phyloP scores from a whole-genome alignment of 495 filamentous ascomycete species.

The Cryomyces antarcticus region DNA sequence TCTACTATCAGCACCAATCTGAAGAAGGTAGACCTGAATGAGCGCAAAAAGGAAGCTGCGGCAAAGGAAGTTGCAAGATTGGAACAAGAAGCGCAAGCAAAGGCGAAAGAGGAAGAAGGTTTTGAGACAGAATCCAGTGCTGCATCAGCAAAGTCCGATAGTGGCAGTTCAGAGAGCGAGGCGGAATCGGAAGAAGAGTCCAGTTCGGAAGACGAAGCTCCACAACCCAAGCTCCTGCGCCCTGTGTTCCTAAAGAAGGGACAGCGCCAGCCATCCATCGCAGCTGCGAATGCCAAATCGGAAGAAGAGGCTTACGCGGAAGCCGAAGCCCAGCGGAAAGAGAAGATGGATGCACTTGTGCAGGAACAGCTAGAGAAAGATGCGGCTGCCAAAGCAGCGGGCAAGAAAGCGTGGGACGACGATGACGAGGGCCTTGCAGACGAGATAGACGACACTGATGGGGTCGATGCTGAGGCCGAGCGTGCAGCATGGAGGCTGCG shows the following conservation, averaged over 20 bases:
- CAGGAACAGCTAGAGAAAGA: constrained; percentile 75
- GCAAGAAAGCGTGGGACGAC: constrained; percentile 75
- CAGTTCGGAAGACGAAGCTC: constrained; percentile 16
- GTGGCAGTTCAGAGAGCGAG: constrained; percentile 1
- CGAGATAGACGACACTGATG: constrained; percentile 68
- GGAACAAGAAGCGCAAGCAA: constrained; percentile 17
- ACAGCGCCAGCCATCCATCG: constrained; percentile 27
- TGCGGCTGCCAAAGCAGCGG: constrained; percentile 49
- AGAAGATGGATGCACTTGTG: constrained; percentile 54
- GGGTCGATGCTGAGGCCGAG: constrained; percentile 71
- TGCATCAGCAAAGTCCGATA: constrained; percentile 6
- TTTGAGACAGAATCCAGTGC: constrained; percentile 19
- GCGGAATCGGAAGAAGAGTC: constrained; percentile 35
- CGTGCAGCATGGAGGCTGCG: constrained; percentile 84
- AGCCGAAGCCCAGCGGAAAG: constrained; percentile 40
- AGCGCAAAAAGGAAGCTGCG: constrained; percentile 28
- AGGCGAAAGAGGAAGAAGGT: constrained; percentile 26
- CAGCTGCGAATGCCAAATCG: constrained; percentile 11
- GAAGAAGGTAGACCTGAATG: constrained; percentile 45
- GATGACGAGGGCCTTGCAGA: constrained; percentile 45
- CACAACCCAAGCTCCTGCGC: constrained; percentile 47
- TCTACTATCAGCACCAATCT: constrained; percentile 32
- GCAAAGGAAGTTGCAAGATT: constrained; percentile 9
- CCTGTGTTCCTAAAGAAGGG: constrained; percentile 85
- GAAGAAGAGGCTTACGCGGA: constrained; percentile 32